These are phyloP conservation scores for Tylopilus orsonianus DNA, from an alignment of 1,284 basidiomycete species.

Conservation along the genomic window DNA sequence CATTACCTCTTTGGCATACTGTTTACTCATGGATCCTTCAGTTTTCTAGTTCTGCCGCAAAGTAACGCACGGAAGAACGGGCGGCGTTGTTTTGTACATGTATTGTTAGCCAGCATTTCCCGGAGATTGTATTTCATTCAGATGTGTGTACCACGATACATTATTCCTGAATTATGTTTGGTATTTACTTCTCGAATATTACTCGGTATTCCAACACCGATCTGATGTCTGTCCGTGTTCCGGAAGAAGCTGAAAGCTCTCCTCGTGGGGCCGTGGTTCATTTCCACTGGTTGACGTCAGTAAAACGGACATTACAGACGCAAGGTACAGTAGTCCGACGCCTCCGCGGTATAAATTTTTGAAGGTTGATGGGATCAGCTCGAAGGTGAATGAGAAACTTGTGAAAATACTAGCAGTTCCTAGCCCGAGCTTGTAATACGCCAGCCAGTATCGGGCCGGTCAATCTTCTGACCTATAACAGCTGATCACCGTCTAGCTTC, in stretches of 20 bases:
- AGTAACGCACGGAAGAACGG: conserved; percentile 35
- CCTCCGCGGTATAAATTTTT: too few species aligned
- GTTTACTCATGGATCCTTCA: conserved; percentile 25
- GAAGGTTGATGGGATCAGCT: too few species aligned
- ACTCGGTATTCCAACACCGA: neutral
- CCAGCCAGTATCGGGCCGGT: neutral
- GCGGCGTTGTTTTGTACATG: conserved; percentile 15
- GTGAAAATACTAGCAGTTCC: too few species aligned
- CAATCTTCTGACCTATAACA: neutral
- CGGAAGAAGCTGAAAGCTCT: too few species aligned
- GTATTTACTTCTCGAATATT: conserved; percentile 1
- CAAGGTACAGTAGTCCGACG: too few species aligned
- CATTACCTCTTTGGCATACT: neutral
- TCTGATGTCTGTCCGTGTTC: neutral
- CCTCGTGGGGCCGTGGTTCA: too few species aligned
- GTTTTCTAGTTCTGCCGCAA: conserved; percentile 67
- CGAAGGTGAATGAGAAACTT: too few species aligned
- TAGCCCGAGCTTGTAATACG: too few species aligned
- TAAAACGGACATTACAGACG: too few species aligned
- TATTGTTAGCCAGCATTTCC: conserved; percentile 27
- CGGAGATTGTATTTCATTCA: neutral
- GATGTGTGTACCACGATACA: conserved; percentile 16
- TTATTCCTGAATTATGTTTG: conserved; percentile 23
- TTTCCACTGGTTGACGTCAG: too few species aligned
- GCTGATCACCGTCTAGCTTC: neutral